These are phyloP conservation scores for Fusarium sp. DNA, from an alignment of 2,329 filamentous ascomycete genomes.

Conservation along the genomic window DNA sequence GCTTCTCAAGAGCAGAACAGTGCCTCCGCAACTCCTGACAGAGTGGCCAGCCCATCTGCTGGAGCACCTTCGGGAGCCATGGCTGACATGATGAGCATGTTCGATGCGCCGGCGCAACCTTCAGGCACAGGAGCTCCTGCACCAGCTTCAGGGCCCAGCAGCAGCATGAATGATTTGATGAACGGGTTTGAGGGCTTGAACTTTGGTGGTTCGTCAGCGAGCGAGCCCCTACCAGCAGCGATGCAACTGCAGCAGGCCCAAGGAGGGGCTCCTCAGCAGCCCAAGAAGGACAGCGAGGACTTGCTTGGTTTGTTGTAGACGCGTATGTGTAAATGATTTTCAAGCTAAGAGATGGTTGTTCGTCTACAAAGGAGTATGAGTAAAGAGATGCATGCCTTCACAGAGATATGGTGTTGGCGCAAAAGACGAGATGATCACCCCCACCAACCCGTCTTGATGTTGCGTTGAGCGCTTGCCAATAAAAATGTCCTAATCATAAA, in stretches of 20 bases:
- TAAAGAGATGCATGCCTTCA: conserved; percentile 36
- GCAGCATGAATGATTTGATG: conserved; percentile 87
- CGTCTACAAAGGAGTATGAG: conserved; percentile 34
- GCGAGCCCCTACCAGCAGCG: conserved; percentile 72
- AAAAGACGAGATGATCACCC: conserved; percentile 36
- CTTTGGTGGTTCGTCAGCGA: conserved; percentile 67
- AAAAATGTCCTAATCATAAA: conserved; percentile 39
- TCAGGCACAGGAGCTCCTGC: conserved; percentile 55
- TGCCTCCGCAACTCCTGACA: conserved; percentile 71
- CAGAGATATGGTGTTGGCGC: conserved; percentile 35
- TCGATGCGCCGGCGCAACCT: conserved; percentile 73
- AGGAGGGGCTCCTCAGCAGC: conserved; percentile 51
- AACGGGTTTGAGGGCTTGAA: conserved; percentile 88
- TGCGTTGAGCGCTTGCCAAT: conserved; percentile 38
- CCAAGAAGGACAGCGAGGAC: conserved; percentile 71
- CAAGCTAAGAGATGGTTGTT: conserved; percentile 18
- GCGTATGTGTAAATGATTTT: conserved; percentile 15
- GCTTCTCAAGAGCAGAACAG: conserved; percentile 77
- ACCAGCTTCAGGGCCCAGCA: conserved; percentile 51
- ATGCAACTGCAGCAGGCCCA: conserved; percentile 63
- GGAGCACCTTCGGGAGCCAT: conserved; percentile 59
- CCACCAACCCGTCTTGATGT: conserved; percentile 31
- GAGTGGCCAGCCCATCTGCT: conserved; percentile 71
- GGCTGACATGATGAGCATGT: conserved; percentile 76
- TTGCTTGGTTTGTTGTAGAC: conserved; percentile 59